These are phyloP conservation scores for Musa schizocarpa DNA, from an alignment of 176 grass and related monocot species.

Conservation along the genomic window DNA sequence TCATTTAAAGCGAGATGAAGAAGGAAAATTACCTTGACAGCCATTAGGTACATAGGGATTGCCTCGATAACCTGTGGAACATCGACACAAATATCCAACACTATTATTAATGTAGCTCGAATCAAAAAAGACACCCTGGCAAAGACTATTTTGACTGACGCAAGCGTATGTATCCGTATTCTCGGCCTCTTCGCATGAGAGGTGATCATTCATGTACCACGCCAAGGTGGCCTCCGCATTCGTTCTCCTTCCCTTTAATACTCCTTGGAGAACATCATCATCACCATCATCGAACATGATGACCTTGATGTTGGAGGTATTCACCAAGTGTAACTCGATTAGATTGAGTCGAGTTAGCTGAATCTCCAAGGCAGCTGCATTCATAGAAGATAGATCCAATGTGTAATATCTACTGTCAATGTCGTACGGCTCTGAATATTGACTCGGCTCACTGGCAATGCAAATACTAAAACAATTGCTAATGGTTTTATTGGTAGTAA, in stretches of 20 bases:
- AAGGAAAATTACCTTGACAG: neutral
- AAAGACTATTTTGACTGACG: neutral
- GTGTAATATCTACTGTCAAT: neutral
- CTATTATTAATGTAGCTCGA: neutral
- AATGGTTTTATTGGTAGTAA: neutral
- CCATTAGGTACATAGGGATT: neutral
- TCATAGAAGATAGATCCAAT: neutral
- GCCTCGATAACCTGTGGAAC: neutral
- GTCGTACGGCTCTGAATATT: too few relatives aligned
- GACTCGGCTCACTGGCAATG: neutral
- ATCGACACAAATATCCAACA: neutral
- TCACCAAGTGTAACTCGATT: neutral
- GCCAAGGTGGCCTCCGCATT: fast-evolving
- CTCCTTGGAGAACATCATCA: neutral
- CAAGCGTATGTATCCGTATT: conserved; percentile 20
- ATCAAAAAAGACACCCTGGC: neutral
- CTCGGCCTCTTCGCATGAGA: neutral
- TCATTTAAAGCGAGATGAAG: neutral
- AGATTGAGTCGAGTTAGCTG: neutral
- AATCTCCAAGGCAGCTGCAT: neutral
- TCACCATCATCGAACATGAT: neutral
- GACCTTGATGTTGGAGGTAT: neutral
- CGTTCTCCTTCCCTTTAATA: neutral
- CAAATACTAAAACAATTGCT: neutral
- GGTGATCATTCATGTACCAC: conserved; percentile 16